These are phyloP conservation scores for Angomonas ambiguus DNA, from an alignment of 208 protist genomes.

Conservation along the genomic window DNA sequence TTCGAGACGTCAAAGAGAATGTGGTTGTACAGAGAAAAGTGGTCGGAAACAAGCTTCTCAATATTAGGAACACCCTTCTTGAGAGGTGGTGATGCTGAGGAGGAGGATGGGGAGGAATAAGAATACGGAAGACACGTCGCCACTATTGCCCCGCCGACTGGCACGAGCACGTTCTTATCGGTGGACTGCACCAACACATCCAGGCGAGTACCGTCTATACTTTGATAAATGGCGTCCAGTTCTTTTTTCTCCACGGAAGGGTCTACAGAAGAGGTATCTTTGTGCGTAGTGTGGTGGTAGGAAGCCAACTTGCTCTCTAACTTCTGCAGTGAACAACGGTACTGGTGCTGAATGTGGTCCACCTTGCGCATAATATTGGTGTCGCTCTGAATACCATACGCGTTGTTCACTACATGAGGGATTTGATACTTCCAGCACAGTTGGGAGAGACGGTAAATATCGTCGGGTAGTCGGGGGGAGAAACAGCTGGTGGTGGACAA, in stretches of 20 bases:
- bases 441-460: constrained; percentile 86
- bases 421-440: constrained; percentile 84
- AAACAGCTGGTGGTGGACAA: constrained; percentile 98
- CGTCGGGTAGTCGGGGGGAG: constrained; percentile 95
- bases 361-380: not conserved
- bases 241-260: too few species aligned
- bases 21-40: not conserved
- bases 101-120: too few species aligned
- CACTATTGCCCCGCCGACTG: constrained; percentile 91
- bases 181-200: constrained; percentile 96
- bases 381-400: constrained; percentile 95
- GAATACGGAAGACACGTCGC: not conserved
- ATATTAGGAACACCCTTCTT: too few species aligned
- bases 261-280: too few species aligned
- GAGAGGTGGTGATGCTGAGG: too few species aligned
- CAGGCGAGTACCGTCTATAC: constrained; percentile 57
- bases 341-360: not conserved
- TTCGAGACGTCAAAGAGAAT: constrained; percentile 19
- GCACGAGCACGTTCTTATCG: constrained; percentile 99
- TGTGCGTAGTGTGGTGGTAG: too few species aligned
- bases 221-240: not conserved
- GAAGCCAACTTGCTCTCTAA: too few species aligned
- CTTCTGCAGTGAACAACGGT: not conserved
- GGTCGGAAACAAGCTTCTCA: too few species aligned
- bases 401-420: constrained; percentile 98